Base-by-base conservation (phyloP, 2,329 filamentous ascomycete genomes). In the Cercospora brassicicola region DNA sequence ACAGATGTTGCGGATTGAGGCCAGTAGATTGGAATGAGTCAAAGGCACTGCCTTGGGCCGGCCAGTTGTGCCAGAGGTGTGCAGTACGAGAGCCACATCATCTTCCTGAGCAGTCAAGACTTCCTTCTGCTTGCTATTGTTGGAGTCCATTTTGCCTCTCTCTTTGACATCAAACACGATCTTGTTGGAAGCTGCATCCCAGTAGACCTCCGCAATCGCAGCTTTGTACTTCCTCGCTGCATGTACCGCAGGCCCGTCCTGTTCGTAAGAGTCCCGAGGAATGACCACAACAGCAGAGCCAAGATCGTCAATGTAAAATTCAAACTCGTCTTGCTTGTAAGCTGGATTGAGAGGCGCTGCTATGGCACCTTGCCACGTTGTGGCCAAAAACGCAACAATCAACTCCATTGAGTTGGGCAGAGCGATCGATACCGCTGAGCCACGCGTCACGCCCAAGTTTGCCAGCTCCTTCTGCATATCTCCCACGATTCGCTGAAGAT, bases 301-400 rank as follows among this genome's bases (percentile, higher is more conserved):
- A 73, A 95, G 84, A 77, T 96, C 92, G 69, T 93, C 90, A 75
- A 96, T 94, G 80, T 95, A 96, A 81, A 95, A 95, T 78, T 95
- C 92, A 77, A 94, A 94, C 79, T 96, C 92, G 64, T 89, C 89
- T 80, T 95, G 91, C 82, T 94, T 95, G 83, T 95, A 95, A 56
- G 89, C 90, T 45, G 92, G 89, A 79, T 96, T 95, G 71, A 96
- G 83, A n/a, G 92, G 92, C 3, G 92, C 92, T 6, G 92, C 92
- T 73, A 95, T 90, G 33, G 85, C 91, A 73, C 92, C 87, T 82
- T 95, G 92, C 88, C 90, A 92, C 9, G 91, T 88, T 13, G 89
- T 86, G 18, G 92, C 92, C 53, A 95, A 86, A 81, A 96, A 96
- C 1, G 91, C 89, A 64, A 94, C 89, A 77, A 95, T 91, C 81